A percentile compares a stretch with the other conserved stretches of the same genome.
These are phyloP conservation scores for Papilionanthe hybrid DNA, from an alignment of 116 monocot genomes.

Conservation along the genomic window DNA sequence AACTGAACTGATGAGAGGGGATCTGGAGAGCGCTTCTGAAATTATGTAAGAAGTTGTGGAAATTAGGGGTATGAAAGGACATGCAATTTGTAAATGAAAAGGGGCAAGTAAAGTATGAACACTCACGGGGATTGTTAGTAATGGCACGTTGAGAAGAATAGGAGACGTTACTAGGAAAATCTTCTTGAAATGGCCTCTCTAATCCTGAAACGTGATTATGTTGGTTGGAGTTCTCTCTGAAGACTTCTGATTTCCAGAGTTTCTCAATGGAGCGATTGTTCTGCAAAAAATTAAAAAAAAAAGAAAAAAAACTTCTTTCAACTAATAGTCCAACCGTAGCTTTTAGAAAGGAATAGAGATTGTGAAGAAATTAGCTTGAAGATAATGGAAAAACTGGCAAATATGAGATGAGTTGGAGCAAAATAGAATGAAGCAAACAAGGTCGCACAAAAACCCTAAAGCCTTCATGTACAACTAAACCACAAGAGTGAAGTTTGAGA, in stretches of 20 bases:
- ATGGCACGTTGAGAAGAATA: conserved; percentile 13
- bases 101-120: background rate
- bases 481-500: background rate
- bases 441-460: background rate
- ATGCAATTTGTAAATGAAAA: background rate
- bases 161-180: background rate
- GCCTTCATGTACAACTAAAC: background rate
- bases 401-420: background rate
- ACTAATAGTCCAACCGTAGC: background rate
- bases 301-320: background rate
- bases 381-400: background rate
- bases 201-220: conserved; percentile 42
- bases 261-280: conserved; percentile 17
- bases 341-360: background rate
- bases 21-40: conserved; percentile 53
- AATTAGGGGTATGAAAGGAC: background rate
- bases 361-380: background rate
- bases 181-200: conserved; percentile 42
- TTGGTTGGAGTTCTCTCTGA: conserved; percentile 12
- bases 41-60: background rate
- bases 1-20: conserved; percentile 39
- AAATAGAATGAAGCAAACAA: background rate
- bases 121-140: conserved; percentile 46
- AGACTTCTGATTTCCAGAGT: conserved; percentile 12
- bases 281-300: conserved; percentile 10